Conservation (phyloP, 2,329 filamentous ascomycete species). For the Aspergillus hortae region DNA sequence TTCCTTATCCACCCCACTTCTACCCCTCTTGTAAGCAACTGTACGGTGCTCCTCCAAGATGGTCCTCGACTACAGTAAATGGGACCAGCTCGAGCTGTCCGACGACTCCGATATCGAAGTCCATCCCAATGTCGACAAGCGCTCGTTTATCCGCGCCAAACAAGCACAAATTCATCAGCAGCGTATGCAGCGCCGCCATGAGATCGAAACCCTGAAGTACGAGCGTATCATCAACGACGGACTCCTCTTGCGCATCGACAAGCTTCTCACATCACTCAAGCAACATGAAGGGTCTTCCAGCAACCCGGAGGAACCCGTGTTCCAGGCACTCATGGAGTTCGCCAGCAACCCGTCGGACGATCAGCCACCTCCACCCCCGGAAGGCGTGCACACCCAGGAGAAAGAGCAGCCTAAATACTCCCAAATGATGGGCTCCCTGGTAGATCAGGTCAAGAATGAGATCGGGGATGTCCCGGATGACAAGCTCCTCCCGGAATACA, state of each 20-base stretch:
- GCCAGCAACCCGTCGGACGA: slow-evolving; percentile 68
- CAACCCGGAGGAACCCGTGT: slow-evolving; percentile 76
- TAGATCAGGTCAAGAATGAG: slow-evolving; percentile 88
- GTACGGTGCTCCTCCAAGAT: slow-evolving; percentile 30
- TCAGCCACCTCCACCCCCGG: slow-evolving; percentile 70
- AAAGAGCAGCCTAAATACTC: slow-evolving; percentile 80
- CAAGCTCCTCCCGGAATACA: slow-evolving; percentile 69
- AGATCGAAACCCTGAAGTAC: slow-evolving; percentile 90
- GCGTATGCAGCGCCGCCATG: slow-evolving; percentile 75
- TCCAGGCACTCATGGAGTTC: slow-evolving; percentile 82
- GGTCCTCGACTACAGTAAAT: slow-evolving; percentile 63
- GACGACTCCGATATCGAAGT: slow-evolving; percentile 98
- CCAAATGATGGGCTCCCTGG: slow-evolving; percentile 95
- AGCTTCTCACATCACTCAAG: slow-evolving; percentile 70
- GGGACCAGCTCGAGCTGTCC: slow-evolving; percentile 86
- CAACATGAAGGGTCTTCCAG: slow-evolving; percentile 64
- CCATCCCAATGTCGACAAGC: slow-evolving; percentile 97
- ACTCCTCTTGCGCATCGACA: slow-evolving; percentile 77
- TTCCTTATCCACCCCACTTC: background rate
- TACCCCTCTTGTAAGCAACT: slow-evolving; percentile 15
- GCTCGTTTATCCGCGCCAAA: slow-evolving; percentile 96
- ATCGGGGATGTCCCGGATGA: slow-evolving; percentile 70
- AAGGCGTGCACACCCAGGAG: slow-evolving; percentile 72
- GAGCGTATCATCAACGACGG: slow-evolving; percentile 88
- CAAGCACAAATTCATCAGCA: slow-evolving; percentile 96